Conservation (phyloP, 306 rosid genomes). For the Cyclanthera cordifolia region DNA sequence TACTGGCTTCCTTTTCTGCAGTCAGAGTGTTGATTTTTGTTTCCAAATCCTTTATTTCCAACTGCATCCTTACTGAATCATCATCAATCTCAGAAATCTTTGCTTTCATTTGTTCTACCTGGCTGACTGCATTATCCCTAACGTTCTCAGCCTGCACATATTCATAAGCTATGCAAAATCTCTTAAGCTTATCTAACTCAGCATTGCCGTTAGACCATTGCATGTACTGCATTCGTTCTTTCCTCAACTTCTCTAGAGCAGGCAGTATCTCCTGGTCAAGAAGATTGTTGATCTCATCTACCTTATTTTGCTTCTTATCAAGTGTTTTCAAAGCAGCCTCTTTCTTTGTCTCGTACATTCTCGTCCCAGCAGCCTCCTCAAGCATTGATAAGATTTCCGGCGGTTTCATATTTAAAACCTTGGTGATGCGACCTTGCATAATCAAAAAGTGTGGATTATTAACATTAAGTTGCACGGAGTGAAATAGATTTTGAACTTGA, state of each 20-base stretch:
- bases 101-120: constrained; percentile 65
- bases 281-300: constrained; percentile 90
- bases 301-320: constrained; percentile 95
- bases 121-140: constrained; percentile 52
- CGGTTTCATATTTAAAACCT: constrained; percentile 95
- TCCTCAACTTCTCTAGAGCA: constrained; percentile 90
- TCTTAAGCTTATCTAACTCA: constrained; percentile 75
- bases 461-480: constrained; percentile 93
- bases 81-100: constrained; percentile 58
- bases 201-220: constrained; percentile 97
- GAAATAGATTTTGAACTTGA: constrained; percentile 95
- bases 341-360: constrained; percentile 97
- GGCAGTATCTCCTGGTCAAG: constrained; percentile 95
- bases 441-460: constrained; percentile 94
- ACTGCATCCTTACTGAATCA: constrained; percentile 23
- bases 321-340: constrained; percentile 96
- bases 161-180: constrained; percentile 78
- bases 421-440: constrained; percentile 98
- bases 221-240: constrained; percentile 87
- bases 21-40: constrained; percentile 45
- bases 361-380: constrained; percentile 98
- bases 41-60: constrained; percentile 68
- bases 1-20: constrained; percentile 73
- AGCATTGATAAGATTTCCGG: constrained; percentile 95
- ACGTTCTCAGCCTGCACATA: constrained; percentile 69